Percentiles rank a stretch among this genome's conserved stretches.
Evolutionary conservation across 139 green algal species (phyloP).

Genomic region (Yamagishiella unicocca): DNA sequence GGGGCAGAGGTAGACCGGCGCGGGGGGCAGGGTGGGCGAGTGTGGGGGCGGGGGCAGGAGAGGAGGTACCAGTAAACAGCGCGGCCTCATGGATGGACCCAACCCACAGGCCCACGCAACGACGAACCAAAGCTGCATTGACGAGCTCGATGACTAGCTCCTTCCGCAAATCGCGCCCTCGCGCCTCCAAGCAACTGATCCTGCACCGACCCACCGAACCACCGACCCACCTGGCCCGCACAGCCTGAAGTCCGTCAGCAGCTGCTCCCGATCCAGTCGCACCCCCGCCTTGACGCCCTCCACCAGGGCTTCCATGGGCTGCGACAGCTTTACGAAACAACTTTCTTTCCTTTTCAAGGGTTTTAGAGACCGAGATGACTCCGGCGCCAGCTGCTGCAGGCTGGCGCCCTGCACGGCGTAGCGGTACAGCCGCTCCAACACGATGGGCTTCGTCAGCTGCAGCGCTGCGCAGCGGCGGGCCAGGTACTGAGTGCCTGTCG

Average conservation of each 20-base stretch:
- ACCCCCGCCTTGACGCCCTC: constrained; percentile 54
- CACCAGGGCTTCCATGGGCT: constrained; percentile 42
- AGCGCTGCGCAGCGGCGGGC: constrained; percentile 34
- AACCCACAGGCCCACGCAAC: too few species aligned
- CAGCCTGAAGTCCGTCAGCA: constrained; percentile 52
- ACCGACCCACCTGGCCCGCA: not conserved
- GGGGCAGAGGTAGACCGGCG: too few species aligned
- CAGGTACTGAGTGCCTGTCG: not conserved
- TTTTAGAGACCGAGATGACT: not conserved
- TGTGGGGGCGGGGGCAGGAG: too few species aligned
- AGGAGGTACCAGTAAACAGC: too few species aligned
- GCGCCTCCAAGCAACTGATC: too few species aligned
- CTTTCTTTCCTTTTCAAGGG: too few species aligned
- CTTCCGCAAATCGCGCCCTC: too few species aligned
- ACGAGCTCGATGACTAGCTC: too few species aligned
- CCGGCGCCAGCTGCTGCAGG: not conserved
- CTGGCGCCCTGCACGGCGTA: not conserved
- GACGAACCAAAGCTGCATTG: too few species aligned
- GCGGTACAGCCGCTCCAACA: constrained; percentile 19
- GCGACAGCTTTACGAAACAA: not conserved
- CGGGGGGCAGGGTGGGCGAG: too few species aligned
- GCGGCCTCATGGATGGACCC: too few species aligned
- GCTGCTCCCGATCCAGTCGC: constrained; percentile 28
- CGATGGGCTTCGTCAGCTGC: not conserved
- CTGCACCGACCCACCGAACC: not conserved